Evolutionary conservation across 768 basidiomycete genomes (phyloP).

Genomic region (Tulasnella sp.): DNA sequence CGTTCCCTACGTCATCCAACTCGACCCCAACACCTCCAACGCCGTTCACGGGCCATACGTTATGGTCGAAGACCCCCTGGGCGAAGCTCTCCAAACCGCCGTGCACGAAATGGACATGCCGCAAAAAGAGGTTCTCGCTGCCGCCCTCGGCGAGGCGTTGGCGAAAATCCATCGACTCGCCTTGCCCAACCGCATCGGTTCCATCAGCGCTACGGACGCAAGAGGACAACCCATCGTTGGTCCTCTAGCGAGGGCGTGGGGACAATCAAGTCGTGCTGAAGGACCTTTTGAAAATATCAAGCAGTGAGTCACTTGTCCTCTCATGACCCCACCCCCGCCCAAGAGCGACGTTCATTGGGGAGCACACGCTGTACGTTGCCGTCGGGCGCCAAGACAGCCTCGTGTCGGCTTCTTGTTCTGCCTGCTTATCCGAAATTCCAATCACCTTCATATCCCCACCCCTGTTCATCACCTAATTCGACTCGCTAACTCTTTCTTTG

Average conservation of each 20-base stretch:
- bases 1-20: conserved; percentile 12
- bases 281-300: conserved; percentile 8
- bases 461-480: background rate
- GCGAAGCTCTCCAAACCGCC: conserved; percentile 8
- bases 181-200: background rate
- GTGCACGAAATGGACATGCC: conserved; percentile 5
- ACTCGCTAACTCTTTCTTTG: no score
- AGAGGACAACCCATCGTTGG: background rate
- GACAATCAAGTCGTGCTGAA: conserved; percentile 6
- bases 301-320: conserved; percentile 1
- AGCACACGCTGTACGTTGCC: background rate
- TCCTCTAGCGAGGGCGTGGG: conserved; percentile 7
- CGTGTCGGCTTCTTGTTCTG: no score
- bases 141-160: conserved; percentile 6
- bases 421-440: no score
- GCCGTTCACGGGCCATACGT: conserved; percentile 10
- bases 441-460: background rate
- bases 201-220: conserved; percentile 2
- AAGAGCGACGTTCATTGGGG: background rate
- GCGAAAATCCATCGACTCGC: conserved; percentile 2
- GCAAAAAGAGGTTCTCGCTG: background rate
- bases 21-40: conserved; percentile 11
- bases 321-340: background rate
- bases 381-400: background rate
- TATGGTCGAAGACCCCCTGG: conserved; percentile 10